phyloP scores from a whole-genome alignment of 805 yeast species.

The Spathaspora boniae region DNA sequence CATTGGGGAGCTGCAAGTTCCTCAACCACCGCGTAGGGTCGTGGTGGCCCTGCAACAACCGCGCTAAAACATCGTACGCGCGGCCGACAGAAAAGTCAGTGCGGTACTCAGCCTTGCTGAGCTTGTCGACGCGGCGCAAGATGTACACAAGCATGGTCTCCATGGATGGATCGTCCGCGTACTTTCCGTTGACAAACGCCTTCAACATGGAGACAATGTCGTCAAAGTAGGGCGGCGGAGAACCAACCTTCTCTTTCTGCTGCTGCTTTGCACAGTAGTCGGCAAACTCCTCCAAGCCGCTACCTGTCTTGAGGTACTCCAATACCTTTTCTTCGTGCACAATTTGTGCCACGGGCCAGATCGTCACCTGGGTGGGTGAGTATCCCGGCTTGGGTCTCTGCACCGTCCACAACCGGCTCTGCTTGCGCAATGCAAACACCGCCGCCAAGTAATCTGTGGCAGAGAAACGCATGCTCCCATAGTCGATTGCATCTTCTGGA shows the following conservation, averaged over 20 bases:
- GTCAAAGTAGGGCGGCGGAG: conserved; percentile 19
- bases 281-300: conserved; percentile 19
- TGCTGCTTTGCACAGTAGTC: conserved; percentile 15
- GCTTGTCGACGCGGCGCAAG: conserved; percentile 24
- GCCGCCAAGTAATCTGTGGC: conserved; percentile 36
- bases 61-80: conserved; percentile 46
- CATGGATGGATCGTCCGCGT: conserved; percentile 40
- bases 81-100: conserved; percentile 49
- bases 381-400: conserved; percentile 23
- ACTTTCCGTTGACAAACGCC: conserved; percentile 55
- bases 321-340: conserved; percentile 13
- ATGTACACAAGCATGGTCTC: conserved; percentile 45
- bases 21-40: conserved; percentile 56
- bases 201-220: conserved; percentile 46
- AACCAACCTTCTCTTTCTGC: conserved; percentile 10
- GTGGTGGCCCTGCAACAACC: conserved; percentile 28
- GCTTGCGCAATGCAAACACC: conserved; percentile 48
- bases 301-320: conserved; percentile 17
- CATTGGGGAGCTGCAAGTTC: conserved; percentile 42
- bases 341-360: conserved; percentile 24
- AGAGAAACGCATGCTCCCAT: conserved; percentile 12
- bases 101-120: conserved; percentile 3
- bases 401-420: conserved; percentile 43
- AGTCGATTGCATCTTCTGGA: conserved; percentile 9
- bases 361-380: conserved; percentile 31